Conservation (phyloP, 2,329 filamentous ascomycete genomes). For the Ceratocystis cacaofunesta region DNA sequence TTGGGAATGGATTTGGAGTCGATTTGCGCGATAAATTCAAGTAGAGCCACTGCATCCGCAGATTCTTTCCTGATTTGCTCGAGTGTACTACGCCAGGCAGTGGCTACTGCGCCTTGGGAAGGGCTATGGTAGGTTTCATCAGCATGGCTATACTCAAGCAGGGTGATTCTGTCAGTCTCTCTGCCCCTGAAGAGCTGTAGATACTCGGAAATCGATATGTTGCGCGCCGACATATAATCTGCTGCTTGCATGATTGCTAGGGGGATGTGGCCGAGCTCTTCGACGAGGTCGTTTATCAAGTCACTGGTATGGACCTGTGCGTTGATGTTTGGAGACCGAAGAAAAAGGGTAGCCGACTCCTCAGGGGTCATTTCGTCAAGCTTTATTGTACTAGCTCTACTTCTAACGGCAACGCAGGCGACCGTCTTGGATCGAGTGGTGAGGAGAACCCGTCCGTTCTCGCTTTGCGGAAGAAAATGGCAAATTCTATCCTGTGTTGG, state of each 20-base stretch:
- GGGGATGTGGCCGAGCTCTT: conserved; percentile 14
- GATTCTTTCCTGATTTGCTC: background rate
- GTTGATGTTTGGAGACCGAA: background rate
- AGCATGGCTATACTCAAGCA: background rate
- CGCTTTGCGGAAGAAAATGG: conserved; percentile 22
- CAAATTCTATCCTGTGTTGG: background rate
- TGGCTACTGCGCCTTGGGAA: background rate
- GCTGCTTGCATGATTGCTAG: conserved; percentile 18
- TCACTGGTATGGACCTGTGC: background rate
- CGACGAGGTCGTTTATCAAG: background rate
- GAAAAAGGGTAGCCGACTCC: background rate
- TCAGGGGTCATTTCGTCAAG: background rate
- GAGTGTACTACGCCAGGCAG: background rate
- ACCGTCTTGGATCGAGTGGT: conserved; percentile 9
- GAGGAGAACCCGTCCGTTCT: conserved; percentile 10
- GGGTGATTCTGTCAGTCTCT: background rate
- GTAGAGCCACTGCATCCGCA: background rate
- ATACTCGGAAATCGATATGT: background rate
- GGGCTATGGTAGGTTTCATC: background rate
- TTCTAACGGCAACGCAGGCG: background rate
- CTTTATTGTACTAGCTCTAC: background rate
- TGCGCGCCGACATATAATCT: conserved; percentile 17
- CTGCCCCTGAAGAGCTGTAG: background rate
- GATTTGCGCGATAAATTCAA: background rate
- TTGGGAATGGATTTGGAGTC: background rate